These are phyloP conservation scores for Aristolochia contorta DNA, from an alignment of 164 flowering plant species.

Conservation along the genomic window DNA sequence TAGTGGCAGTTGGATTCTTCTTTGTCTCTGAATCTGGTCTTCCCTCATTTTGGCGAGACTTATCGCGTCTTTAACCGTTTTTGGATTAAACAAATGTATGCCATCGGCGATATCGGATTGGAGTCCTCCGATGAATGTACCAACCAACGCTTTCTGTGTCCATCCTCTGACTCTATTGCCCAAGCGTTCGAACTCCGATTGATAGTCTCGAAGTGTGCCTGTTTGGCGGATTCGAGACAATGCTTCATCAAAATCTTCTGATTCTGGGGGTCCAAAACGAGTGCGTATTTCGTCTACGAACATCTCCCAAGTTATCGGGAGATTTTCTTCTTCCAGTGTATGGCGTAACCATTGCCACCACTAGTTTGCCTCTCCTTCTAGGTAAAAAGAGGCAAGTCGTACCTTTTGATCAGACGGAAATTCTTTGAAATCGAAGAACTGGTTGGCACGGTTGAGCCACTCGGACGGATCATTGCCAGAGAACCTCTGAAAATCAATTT, in stretches of 20 bases:
- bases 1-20: background rate
- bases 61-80: too few relatives aligned
- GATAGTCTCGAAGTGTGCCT: background rate
- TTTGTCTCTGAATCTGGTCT: background rate
- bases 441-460: background rate
- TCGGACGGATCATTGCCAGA: background rate
- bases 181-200: background rate
- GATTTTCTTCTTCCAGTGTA: background rate
- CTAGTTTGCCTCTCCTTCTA: slow-evolving; percentile 2
- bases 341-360: slow-evolving; percentile 1
- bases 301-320: background rate
- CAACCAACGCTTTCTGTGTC: background rate
- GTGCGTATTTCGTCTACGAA: background rate
- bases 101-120: too few relatives aligned
- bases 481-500: too few relatives aligned
- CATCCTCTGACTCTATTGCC: background rate
- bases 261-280: background rate
- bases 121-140: too few relatives aligned
- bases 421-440: slow-evolving; percentile 1
- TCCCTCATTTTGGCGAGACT: background rate
- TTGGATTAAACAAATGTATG: too few relatives aligned
- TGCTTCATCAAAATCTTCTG: slow-evolving; percentile 4
- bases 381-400: background rate
- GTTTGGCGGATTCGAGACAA: background rate
- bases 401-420: background rate